phyloP scores from a whole-genome alignment of 768 basidiomycete genomes.

The Xerocomellus amylosporus region DNA sequence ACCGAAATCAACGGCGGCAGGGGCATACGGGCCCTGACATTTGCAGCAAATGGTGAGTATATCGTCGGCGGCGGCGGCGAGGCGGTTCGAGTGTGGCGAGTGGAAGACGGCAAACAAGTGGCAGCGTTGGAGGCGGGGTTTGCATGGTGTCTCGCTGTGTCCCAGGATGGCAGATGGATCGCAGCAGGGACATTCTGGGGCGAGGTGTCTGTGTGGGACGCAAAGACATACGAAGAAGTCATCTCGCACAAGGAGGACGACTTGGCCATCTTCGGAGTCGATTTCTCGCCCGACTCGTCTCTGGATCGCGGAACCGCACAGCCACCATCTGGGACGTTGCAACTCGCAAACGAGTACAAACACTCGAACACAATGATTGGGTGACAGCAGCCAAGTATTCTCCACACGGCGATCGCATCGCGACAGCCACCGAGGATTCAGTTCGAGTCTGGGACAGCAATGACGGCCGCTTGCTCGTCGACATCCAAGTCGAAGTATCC shows the following conservation, averaged over 20 bases:
- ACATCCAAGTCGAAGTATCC: neutral
- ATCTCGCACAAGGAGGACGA: neutral
- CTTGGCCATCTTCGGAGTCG: neutral
- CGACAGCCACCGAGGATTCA: too few species aligned
- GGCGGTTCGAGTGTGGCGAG: too few species aligned
- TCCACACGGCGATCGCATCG: neutral
- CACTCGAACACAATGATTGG: neutral
- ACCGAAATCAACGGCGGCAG: too few species aligned
- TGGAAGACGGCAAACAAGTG: neutral
- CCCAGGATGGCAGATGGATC: constrained; percentile 3
- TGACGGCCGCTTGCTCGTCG: neutral
- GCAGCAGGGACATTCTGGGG: neutral
- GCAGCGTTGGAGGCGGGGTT: accelerated
- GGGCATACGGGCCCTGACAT: too few species aligned
- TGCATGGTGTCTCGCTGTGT: neutral
- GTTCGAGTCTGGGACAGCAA: neutral
- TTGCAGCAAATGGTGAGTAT: too few species aligned
- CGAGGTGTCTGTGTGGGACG: neutral
- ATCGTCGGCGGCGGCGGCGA: neutral
- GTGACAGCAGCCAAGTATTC: neutral
- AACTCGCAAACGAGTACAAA: neutral
- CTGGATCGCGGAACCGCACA: neutral
- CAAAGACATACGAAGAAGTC: neutral
- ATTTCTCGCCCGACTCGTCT: constrained; percentile 6
- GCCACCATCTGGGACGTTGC: neutral